Base-by-base conservation (phyloP, 225 moss, liverwort and hornwort genomes). In the Lunularia cruciata region DNA sequence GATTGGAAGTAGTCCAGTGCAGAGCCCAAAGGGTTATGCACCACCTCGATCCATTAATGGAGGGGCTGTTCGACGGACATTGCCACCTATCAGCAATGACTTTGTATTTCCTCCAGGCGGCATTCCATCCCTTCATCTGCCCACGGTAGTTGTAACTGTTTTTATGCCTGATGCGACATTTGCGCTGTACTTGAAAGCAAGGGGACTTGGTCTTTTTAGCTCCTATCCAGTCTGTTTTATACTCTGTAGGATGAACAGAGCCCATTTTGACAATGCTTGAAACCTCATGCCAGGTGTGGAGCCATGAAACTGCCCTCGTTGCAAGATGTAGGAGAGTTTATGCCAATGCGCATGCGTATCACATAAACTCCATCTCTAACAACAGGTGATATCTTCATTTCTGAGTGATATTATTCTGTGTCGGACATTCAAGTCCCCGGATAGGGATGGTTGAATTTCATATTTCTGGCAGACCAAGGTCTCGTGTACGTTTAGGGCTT, bases 241-340 rank as follows among this genome's bases (percentile, higher is more conserved):
- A n/a, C 60, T 68, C n/a, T n/a, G n/a, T n/a, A n/a, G n/a, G n/a
- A n/a, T n/a, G n/a, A n/a, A n/a, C n/a, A n/a, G n/a, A n/a, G n/a
- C n/a, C n/a, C n/a, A n/a, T n/a, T n/a, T n/a, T n/a, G n/a, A n/a
- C n/a, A n/a, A n/a, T n/a, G n/a, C n/a, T n/a, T n/a, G n/a, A n/a
- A n/a, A n/a, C n/a, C n/a, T n/a, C n/a, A n/a, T n/a, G n/a, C n/a
- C 84, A 96, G 95, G 89, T 96, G 63, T 96, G 90, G 92, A 96
- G 87, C 80, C 88, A 87, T 58, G 95, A 96, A 75, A 89, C 92
- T 57, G 90, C 89, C 60, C 86, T 96, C 71, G 68, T 92, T 83
- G 92, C 95, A 54, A 92, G 86, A 79, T 96, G 95, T 86, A 89
- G 92, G 83, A 92, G 89, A 87, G 83, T 96, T 67, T 96, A 90